Percentiles rank a stretch among this genome's conserved stretches.
Conservation (phyloP, 495 filamentous ascomycete species). For the Trichoderma orchidacearum region DNA sequence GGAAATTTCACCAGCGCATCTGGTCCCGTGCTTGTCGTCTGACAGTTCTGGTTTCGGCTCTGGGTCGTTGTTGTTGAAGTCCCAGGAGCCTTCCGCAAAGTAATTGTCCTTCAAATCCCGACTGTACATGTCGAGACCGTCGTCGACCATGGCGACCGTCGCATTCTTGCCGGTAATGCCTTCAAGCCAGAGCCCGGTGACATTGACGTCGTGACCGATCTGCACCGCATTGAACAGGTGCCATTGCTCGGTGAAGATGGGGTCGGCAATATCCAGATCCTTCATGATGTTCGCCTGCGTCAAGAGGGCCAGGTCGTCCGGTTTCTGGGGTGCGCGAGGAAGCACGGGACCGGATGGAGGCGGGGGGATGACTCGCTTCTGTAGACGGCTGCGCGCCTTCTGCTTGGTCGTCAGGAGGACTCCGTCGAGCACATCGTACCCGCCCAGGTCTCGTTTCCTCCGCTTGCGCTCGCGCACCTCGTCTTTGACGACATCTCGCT, state of each 20-base stretch:
- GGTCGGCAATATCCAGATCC: slow-evolving; percentile 63
- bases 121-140: slow-evolving; percentile 95
- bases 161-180: slow-evolving; percentile 87
- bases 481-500: slow-evolving; percentile 46
- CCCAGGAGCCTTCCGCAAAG: slow-evolving; percentile 81
- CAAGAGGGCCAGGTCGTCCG: slow-evolving; percentile 34
- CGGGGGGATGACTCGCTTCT: slow-evolving; percentile 57
- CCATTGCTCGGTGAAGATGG: slow-evolving; percentile 90
- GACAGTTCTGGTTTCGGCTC: slow-evolving; percentile 66
- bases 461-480: slow-evolving; percentile 44
- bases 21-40: slow-evolving; percentile 83
- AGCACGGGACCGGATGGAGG: slow-evolving; percentile 5
- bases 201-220: slow-evolving; percentile 83
- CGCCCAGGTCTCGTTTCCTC: slow-evolving; percentile 41
- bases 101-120: slow-evolving; percentile 85
- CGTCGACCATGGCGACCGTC: slow-evolving; percentile 87
- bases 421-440: slow-evolving; percentile 50
- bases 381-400: slow-evolving; percentile 48
- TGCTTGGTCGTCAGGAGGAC: slow-evolving; percentile 78
- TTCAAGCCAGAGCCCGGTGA: slow-evolving; percentile 79
- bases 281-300: slow-evolving; percentile 47
- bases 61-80: slow-evolving; percentile 75
- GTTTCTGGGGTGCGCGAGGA: slow-evolving; percentile 10
- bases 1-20: slow-evolving; percentile 88
- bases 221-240: slow-evolving; percentile 79